Conservation (phyloP, 345 rosid genomes). For the Brassica juncea region DNA sequence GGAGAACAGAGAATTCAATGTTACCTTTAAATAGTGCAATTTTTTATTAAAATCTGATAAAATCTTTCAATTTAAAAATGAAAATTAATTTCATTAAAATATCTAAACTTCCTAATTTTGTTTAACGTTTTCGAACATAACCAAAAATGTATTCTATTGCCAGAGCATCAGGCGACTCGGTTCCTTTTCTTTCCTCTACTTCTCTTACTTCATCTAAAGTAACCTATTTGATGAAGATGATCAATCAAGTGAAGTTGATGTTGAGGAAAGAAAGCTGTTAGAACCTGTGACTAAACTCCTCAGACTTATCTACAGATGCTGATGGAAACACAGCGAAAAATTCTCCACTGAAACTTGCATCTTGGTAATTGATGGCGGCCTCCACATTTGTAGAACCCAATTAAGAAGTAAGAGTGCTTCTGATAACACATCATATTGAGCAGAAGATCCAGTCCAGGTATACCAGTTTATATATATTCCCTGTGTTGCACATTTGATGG, state of each 20-base stretch:
- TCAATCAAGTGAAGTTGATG: slow-evolving; percentile 50
- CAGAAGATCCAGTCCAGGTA: slow-evolving; percentile 80
- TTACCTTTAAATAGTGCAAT: no score
- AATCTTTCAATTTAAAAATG: no score
- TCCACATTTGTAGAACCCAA: slow-evolving; percentile 58
- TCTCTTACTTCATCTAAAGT: neutral
- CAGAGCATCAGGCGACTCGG: no score
- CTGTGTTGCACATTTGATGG: slow-evolving; percentile 48
- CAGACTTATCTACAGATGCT: slow-evolving; percentile 73
- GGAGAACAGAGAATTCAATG: no score
- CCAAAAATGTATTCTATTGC: no score
- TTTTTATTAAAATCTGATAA: no score
- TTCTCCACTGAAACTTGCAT: slow-evolving; percentile 52
- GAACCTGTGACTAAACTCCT: slow-evolving; percentile 65
- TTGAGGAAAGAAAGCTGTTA: slow-evolving; percentile 55
- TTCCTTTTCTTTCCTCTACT: neutral
- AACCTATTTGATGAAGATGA: neutral
- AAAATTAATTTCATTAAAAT: no score
- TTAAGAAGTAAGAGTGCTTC: slow-evolving; percentile 58
- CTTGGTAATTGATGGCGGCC: slow-evolving; percentile 63
- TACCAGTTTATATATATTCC: slow-evolving; percentile 55
- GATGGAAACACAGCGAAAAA: slow-evolving; percentile 58
- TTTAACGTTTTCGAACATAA: no score
- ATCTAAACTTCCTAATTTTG: no score
- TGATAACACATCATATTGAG: slow-evolving; percentile 54